These are phyloP conservation scores for Aurantiochytrium sp. DNA, from an alignment of 108 stramenopile species.

Conservation along the genomic window DNA sequence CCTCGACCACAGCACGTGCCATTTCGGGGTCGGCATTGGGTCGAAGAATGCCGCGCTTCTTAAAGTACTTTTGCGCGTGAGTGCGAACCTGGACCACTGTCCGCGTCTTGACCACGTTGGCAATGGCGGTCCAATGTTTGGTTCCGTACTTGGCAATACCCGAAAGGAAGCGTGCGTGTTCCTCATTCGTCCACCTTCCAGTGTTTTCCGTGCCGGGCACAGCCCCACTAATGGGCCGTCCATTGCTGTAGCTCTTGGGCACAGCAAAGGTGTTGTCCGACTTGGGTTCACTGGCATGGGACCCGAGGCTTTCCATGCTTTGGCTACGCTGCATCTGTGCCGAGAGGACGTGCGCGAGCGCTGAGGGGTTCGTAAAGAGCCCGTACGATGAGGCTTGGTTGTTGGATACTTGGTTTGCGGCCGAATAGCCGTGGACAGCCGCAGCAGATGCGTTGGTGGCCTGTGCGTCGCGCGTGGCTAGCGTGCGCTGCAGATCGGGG, in stretches of 20 bases:
- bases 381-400: background rate
- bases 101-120: slow-evolving; percentile 26
- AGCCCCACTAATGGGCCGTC: slow-evolving; percentile 13
- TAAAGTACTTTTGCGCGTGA: slow-evolving; percentile 37
- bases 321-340: background rate
- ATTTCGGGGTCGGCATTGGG: background rate
- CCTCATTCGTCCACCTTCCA: slow-evolving; percentile 34
- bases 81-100: slow-evolving; percentile 33
- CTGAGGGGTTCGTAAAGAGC: background rate
- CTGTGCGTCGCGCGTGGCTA: background rate
- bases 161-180: slow-evolving; percentile 34
- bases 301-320: background rate
- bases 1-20: background rate
- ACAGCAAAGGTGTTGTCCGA: background rate
- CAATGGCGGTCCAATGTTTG: slow-evolving; percentile 28
- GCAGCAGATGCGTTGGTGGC: background rate
- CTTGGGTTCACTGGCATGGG: background rate
- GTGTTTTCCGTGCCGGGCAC: background rate
- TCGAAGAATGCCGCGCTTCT: slow-evolving; percentile 6
- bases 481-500: background rate
- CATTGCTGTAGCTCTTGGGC: background rate
- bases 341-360: background rate
- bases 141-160: slow-evolving; percentile 19
- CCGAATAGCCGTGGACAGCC: background rate
- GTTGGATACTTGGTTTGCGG: background rate